A percentile compares a stretch with the other conserved stretches of the same genome.
These are phyloP conservation scores for Talaromyces ruber DNA, from an alignment of 495 filamentous ascomycete genomes.

Conservation along the genomic window DNA sequence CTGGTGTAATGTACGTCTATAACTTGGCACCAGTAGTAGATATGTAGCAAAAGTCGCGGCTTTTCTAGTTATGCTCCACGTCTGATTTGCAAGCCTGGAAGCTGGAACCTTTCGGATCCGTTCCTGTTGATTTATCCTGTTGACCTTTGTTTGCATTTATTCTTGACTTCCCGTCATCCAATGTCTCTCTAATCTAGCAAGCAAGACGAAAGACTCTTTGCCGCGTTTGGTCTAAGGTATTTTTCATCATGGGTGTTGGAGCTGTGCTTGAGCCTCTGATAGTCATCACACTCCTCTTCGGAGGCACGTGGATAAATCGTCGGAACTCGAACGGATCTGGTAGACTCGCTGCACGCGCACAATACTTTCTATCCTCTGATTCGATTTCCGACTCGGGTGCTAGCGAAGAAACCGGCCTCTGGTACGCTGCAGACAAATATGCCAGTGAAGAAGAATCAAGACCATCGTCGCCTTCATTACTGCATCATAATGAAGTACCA, in stretches of 20 bases:
- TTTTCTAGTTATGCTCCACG: background rate
- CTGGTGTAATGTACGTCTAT: background rate
- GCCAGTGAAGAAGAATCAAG: conserved; percentile 17
- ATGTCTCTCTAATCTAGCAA: background rate
- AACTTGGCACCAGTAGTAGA: background rate
- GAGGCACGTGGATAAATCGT: conserved; percentile 52
- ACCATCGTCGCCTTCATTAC: conserved; percentile 20
- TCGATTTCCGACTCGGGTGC: conserved; percentile 10
- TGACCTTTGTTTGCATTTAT: background rate
- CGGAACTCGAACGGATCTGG: conserved; percentile 8
- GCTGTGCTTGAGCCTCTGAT: conserved; percentile 45
- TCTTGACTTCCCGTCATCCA: background rate
- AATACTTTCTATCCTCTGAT: conserved; percentile 1
- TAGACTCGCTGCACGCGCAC: background rate
- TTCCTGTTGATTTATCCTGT: background rate
- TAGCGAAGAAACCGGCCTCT: conserved; percentile 18
- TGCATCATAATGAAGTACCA: conserved; percentile 15
- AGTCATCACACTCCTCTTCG: conserved; percentile 47
- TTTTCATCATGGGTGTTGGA: conserved; percentile 36
- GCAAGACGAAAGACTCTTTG: background rate
- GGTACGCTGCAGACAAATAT: conserved; percentile 24
- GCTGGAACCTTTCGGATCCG: background rate
- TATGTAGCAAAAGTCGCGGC: background rate
- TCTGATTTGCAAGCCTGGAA: background rate
- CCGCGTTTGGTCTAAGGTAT: background rate